A percentile compares a stretch with the other conserved stretches of the same genome.
These are phyloP conservation scores for Papilionanthe hybrid DNA, from an alignment of 116 monocot genomes.

Conservation along the genomic window DNA sequence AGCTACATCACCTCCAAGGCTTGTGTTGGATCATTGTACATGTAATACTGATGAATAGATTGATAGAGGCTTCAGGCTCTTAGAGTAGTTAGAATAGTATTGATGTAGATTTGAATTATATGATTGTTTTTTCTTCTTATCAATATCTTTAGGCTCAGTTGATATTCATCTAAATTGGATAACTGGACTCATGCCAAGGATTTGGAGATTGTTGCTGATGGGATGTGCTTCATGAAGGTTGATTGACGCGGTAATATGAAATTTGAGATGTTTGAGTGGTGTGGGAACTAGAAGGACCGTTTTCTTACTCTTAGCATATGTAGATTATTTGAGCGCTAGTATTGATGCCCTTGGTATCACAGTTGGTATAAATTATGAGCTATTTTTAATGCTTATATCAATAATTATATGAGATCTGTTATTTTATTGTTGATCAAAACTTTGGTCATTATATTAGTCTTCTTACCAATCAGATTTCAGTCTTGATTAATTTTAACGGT, in stretches of 20 bases:
- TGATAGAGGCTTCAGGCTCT: not conserved
- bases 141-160: not conserved
- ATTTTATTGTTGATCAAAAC: no score
- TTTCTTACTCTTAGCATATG: no score
- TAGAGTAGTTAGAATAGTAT: not conserved
- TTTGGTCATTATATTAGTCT: no score
- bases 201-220: not conserved
- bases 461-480: no score
- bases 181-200: not conserved
- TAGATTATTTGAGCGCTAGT: no score
- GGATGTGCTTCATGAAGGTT: not conserved
- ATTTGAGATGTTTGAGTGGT: not conserved
- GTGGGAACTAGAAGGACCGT: not conserved
- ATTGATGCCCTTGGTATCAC: no score
- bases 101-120: not conserved
- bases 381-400: no score
- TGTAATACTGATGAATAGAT: not conserved
- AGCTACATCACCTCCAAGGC: not conserved
- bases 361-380: no score
- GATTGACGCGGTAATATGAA: not conserved
- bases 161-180: not conserved
- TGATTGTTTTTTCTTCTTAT: not conserved
- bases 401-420: no score
- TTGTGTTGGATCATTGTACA: not conserved
- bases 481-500: no score